A percentile compares a stretch with the other conserved stretches of the same genome.
Evolutionary conservation across 345 rosid genomes (phyloP).

Genomic region (Psidium guajava): DNA sequence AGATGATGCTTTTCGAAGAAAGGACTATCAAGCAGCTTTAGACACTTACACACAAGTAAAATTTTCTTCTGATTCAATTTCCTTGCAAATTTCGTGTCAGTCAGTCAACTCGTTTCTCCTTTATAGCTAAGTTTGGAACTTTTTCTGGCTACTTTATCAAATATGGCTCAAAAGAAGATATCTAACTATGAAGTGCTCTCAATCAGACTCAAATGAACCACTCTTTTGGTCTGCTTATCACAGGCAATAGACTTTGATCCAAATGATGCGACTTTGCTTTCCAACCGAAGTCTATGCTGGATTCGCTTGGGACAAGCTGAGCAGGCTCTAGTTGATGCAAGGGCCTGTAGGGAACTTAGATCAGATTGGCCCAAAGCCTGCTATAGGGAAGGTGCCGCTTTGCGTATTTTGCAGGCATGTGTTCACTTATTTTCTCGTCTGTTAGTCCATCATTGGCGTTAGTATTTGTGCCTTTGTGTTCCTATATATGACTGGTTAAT

Average conservation of each 20-base stretch:
- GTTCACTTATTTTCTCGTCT: neutral
- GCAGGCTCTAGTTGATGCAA: conserved; percentile 73
- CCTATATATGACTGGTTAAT: conserved; percentile 1
- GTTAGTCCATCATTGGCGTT: neutral
- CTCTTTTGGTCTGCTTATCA: neutral
- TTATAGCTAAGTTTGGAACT: neutral
- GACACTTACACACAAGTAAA: conserved; percentile 84
- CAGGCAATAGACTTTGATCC: conserved; percentile 92
- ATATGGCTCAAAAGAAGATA: too few species aligned
- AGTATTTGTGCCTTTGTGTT: neutral
- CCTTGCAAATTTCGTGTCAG: neutral
- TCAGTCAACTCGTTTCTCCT: neutral
- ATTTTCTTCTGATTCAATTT: neutral
- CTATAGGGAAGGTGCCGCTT: conserved; percentile 92
- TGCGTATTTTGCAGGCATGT: conserved; percentile 35
- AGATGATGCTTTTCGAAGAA: conserved; percentile 67
- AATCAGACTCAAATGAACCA: neutral
- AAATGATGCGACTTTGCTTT: conserved; percentile 53
- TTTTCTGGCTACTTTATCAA: neutral
- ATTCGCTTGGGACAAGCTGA: conserved; percentile 65
- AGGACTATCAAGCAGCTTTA: conserved; percentile 53
- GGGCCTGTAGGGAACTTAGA: conserved; percentile 55
- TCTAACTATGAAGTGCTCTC: neutral
- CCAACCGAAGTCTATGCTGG: conserved; percentile 97
- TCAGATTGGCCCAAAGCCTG: conserved; percentile 90